Conservation (phyloP, 2,329 filamentous ascomycete genomes). For the Diplodia sapinea region DNA sequence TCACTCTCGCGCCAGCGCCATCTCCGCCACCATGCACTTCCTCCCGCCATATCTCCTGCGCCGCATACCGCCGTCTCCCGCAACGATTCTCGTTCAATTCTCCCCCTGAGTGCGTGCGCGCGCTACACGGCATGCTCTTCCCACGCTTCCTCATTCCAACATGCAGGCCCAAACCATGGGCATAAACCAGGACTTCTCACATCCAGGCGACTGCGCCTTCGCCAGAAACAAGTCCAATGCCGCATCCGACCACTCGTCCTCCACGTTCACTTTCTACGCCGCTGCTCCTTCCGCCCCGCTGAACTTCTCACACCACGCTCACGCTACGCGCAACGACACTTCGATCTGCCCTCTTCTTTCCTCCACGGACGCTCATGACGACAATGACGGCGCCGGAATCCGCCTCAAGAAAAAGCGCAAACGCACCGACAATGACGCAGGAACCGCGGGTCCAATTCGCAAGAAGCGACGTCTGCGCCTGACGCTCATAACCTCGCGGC, state of each 20-base stretch:
- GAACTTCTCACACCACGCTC: slow-evolving; percentile 38
- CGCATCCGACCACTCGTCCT: slow-evolving; percentile 20
- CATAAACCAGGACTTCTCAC: not conserved
- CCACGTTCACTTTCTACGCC: slow-evolving; percentile 45
- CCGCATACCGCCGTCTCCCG: slow-evolving; percentile 31
- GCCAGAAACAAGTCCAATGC: slow-evolving; percentile 17
- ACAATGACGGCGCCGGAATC: not conserved
- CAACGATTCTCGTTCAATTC: slow-evolving; percentile 22
- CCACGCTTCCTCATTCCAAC: slow-evolving; percentile 21
- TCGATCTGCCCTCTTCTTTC: slow-evolving; percentile 8
- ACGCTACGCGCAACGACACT: slow-evolving; percentile 40
- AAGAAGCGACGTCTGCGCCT: slow-evolving; percentile 73
- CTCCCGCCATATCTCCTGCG: slow-evolving; percentile 24
- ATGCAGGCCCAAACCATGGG: slow-evolving; percentile 20
- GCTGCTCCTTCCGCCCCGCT: slow-evolving; percentile 38
- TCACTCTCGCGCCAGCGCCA: slow-evolving; percentile 30
- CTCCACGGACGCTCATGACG: slow-evolving; percentile 25
- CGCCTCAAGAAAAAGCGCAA: slow-evolving; percentile 45
- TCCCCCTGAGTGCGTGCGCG: not conserved
- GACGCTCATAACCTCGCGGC: slow-evolving; percentile 69
- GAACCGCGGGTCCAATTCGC: slow-evolving; percentile 38
- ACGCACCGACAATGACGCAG: slow-evolving; percentile 62
- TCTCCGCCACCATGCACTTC: slow-evolving; percentile 26
- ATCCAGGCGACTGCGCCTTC: not conserved
- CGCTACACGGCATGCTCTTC: slow-evolving; percentile 16